Evolutionary conservation across 331 rosid species (phyloP).

Genomic region (Malus hybrid): DNA sequence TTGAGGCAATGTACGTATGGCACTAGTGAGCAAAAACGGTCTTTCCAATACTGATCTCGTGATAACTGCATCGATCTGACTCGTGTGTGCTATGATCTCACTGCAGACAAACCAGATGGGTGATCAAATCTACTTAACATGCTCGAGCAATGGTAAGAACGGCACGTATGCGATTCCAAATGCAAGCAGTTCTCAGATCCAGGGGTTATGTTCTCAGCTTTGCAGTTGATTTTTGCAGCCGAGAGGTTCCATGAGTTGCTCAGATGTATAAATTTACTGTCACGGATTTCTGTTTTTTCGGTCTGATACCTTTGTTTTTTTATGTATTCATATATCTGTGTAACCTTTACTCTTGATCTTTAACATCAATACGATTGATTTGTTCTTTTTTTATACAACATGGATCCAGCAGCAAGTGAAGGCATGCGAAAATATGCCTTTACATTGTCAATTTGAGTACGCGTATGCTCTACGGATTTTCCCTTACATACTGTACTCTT

Average conservation of each 20-base stretch:
- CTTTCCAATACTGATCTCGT: neutral
- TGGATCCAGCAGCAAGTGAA: no score
- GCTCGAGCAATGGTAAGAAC: constrained; percentile 73
- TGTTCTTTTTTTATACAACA: neutral
- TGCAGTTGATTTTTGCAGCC: constrained; percentile 45
- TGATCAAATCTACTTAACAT: constrained; percentile 63
- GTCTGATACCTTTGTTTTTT: no score
- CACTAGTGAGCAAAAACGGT: neutral
- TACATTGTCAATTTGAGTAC: no score
- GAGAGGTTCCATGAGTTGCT: constrained; percentile 10
- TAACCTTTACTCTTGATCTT: neutral
- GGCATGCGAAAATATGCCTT: no score
- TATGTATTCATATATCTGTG: constrained; percentile 10
- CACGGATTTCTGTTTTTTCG: neutral
- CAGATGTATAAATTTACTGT: constrained; percentile 10
- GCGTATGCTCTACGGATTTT: no score
- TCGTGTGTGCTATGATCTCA: neutral
- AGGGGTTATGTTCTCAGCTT: constrained; percentile 63
- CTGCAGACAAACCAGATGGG: constrained; percentile 72
- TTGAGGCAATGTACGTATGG: neutral
- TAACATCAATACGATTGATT: neutral
- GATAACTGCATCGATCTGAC: constrained; percentile 1
- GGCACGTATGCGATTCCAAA: constrained; percentile 27
- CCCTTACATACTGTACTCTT: no score
- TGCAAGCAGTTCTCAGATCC: constrained; percentile 60